Evolutionary conservation across 352 stramenopile genomes (phyloP), one percentile per base, ranked within the genome.

Genomic region (Pilasporangium apinafurcum): DNA sequence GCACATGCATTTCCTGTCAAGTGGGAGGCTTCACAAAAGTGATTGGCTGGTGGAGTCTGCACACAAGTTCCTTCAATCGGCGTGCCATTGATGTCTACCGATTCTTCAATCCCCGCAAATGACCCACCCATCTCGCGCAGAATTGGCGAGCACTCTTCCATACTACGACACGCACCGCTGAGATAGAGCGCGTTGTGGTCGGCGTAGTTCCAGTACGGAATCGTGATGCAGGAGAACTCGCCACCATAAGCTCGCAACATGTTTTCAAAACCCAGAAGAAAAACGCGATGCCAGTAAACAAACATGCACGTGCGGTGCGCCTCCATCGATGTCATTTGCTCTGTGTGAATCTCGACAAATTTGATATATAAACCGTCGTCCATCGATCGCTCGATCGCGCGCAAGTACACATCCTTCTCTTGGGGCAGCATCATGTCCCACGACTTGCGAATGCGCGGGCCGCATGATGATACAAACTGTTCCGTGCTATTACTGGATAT

Each of bases 201-300:
- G 18, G 89, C 77, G 36, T 92, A 95, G 59, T 95, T 85, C 74
- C 74, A 95, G 65, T 90, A 95, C 7, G 83, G 83, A 12, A 95
- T 40, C 9, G 83, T 95, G 37, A 95, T 66, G 46, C 83, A 95
- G n/a, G 79, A 62, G 39, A 86, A 93, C 29, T 86, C 76, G 7
- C 68, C 68, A 8, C 80, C 83, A 37, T 87, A 86, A 29, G 66
- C 72, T 8, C 83, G 72, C 26, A 95, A 46, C 72, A 95, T 83
- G 50, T 93, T 92, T 51, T 95, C 83, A 50, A 89, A 95, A 4
- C 65, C 83, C 13, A 92, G 58, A 10, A 95, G 52, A 44, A 95
- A 51, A 27, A 72, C 34, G 20, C 83, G 83, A 50, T 95, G 83
- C 83, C 83, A 95, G 47, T 89, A 93, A 45, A 93, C 29, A 40